Evolutionary conservation across 1,284 basidiomycete genomes (phyloP), one percentile per base, ranked within the genome.

Genomic region (Mycena sp.): DNA sequence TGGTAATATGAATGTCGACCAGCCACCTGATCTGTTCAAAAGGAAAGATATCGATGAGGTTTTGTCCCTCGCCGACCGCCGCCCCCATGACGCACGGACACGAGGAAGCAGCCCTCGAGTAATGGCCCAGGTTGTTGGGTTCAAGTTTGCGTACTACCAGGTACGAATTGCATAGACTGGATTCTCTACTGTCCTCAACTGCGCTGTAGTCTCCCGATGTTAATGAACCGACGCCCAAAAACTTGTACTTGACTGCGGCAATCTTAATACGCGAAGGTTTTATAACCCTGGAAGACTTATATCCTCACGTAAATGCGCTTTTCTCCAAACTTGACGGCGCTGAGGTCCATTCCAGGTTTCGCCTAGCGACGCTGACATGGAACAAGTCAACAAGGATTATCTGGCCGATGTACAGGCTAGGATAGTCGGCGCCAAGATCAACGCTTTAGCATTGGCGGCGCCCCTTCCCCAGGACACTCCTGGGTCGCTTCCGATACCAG

Each of bases 141-240:
- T 99, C 85, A 99, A 99, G 75, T 98, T 98, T 72, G 84, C 85
- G 11, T 90, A 92, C 76, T 98, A 97, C 77, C 90, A 95, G 78
- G 93, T 93, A 67, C 29, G 58, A 85, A 71, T 53, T 28, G 19
- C 50, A 44, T 44, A 11, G 35, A 50, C 28, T n/a, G n/a, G 17
- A 16, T n/a, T 23, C 55, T 7, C 35, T 44, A 19, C 10, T 64
- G 51, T 41, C 35, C 30, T 66, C 62, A 74, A 67, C 76, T n/a
- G n/a, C 19, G 28, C 52, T 58, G 1, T 69, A 92, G 89, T 79
- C 81, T 26, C 72, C 82, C 30, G 88, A 90, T 40, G 81, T 84
- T 9, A 75, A 79, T 17, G 86, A 92, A 78, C 67, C 78, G 43
- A 85, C 88, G 0, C 93, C 95, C 0, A 87, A 85, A 62, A 90